Evolutionary conservation across 768 basidiomycete genomes (phyloP), one percentile per base, ranked within the genome.

Genomic region (Psilocybe sp.): DNA sequence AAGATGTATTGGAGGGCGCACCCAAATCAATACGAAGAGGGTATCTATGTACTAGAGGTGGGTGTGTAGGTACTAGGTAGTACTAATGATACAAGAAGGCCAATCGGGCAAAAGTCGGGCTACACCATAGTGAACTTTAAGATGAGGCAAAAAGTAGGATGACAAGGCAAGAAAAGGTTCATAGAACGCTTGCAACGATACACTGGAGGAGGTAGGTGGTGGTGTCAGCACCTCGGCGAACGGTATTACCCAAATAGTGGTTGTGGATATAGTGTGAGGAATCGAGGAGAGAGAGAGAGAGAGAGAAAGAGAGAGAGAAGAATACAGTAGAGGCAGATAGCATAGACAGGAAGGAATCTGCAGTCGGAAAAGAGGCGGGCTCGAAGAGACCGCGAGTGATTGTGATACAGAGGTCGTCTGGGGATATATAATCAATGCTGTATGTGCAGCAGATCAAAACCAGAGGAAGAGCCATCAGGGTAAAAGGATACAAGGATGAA

Each of bases 391-490:
- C 44, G 37, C 16, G 6, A 18, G 34, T 32, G 38, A 37, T 55
- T 51, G 19, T 58, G 53, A 61, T 61, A 61, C 60, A 61, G 35
- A 28, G 47, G 53, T 28, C 4, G n/a, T 58, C 60, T 61, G 60
- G 57, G 54, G 57, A 56, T 56, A 56, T 58, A 54, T 37, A 28
- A 56, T 61, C 57, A 42, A 59, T 55, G 60, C 58, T 54, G 40
- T 47, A 33, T 3, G 44, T 28, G 15, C 46, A 60, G 58, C 53
- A 57, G 53, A 63, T 61, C 55, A 56, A 53, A 53, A 56, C 54
- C 55, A 54, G 46, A 49, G 45, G 44, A 47, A 39, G 28, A 23
- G 55, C 41, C 44, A 35, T 48, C 40, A 12, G 20, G 47, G 46
- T 37, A 43, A 35, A 37, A 36, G 53, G 41, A 46, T 47, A 44